A percentile compares a stretch with the other conserved stretches of the same genome.
Conservation (phyloP, 202 grass and related monocot genomes). For the Zoysia matrella region DNA sequence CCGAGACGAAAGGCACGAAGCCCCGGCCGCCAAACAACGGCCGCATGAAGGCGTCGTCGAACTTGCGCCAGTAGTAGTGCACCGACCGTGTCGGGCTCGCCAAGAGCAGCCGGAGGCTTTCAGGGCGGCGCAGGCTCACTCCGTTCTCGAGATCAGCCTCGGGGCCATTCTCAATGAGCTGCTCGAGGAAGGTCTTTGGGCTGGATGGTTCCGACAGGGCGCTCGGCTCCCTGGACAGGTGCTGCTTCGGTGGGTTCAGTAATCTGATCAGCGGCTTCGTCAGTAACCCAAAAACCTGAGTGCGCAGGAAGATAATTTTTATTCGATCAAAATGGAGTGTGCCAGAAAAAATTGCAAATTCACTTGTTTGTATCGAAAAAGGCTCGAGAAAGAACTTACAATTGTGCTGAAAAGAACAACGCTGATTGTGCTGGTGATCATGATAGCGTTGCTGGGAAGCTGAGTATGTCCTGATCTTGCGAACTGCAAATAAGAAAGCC, state of each 20-base stretch:
- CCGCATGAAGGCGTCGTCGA: slow-evolving; percentile 77
- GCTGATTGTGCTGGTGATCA: slow-evolving; percentile 94
- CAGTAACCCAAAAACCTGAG: slow-evolving; percentile 84
- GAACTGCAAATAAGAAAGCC: slow-evolving; percentile 56
- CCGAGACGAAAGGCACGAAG: slow-evolving; percentile 69
- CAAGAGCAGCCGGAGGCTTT: slow-evolving; percentile 75
- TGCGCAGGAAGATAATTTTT: slow-evolving; percentile 13
- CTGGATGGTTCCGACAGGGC: slow-evolving; percentile 64
- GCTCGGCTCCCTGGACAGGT: slow-evolving; percentile 52
- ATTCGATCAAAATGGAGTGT: background rate
- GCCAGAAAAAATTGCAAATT: background rate
- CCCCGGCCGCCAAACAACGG: slow-evolving; percentile 81
- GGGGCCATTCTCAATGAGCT: slow-evolving; percentile 36
- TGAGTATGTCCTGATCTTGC: slow-evolving; percentile 85
- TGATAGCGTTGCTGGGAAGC: slow-evolving; percentile 78
- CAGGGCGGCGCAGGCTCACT: slow-evolving; percentile 52
- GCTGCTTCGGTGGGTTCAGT: slow-evolving; percentile 50
- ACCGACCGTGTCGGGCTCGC: slow-evolving; percentile 61
- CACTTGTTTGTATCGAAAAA: background rate
- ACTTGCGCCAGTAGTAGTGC: slow-evolving; percentile 86
- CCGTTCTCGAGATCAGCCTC: slow-evolving; percentile 38
- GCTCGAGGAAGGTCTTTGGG: slow-evolving; percentile 70
- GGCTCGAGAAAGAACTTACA: slow-evolving; percentile 50
- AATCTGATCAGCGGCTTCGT: slow-evolving; percentile 81
- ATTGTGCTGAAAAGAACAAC: slow-evolving; percentile 90